These are phyloP conservation scores for Colletotrichum sp. DNA, from an alignment of 2,329 filamentous ascomycete genomes.

Conservation along the genomic window DNA sequence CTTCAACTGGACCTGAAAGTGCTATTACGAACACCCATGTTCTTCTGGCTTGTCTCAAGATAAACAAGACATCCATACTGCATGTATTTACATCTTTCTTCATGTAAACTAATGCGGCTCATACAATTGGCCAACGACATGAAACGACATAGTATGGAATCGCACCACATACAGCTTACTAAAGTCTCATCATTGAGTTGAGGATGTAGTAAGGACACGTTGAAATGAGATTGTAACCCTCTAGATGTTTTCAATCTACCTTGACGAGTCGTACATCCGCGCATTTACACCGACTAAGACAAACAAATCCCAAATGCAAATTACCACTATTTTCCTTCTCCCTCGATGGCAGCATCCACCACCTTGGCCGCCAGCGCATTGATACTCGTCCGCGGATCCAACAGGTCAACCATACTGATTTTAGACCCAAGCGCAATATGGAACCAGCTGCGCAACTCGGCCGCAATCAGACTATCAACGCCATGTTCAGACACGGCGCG, in stretches of 20 bases:
- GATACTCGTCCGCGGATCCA: neutral
- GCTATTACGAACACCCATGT: too few relatives aligned
- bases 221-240: fast-evolving
- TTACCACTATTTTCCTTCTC: neutral
- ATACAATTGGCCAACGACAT: too few relatives aligned
- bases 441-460: neutral
- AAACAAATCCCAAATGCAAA: neutral
- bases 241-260: neutral
- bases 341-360: fast-evolving
- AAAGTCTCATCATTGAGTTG: too few relatives aligned
- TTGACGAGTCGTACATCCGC: fast-evolving
- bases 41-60: too few relatives aligned
- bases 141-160: fast-evolving
- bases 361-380: neutral
- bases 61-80: too few relatives aligned
- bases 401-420: neutral
- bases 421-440: neutral
- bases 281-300: fast-evolving
- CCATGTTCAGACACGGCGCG: neutral
- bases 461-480: neutral
- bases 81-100: too few relatives aligned
- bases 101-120: too few relatives aligned
- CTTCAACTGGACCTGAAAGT: fast-evolving
- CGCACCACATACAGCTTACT: fast-evolving
- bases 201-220: too few relatives aligned